Base-by-base conservation (phyloP, 495 filamentous ascomycete genomes). In the Penicillium turbatum region DNA sequence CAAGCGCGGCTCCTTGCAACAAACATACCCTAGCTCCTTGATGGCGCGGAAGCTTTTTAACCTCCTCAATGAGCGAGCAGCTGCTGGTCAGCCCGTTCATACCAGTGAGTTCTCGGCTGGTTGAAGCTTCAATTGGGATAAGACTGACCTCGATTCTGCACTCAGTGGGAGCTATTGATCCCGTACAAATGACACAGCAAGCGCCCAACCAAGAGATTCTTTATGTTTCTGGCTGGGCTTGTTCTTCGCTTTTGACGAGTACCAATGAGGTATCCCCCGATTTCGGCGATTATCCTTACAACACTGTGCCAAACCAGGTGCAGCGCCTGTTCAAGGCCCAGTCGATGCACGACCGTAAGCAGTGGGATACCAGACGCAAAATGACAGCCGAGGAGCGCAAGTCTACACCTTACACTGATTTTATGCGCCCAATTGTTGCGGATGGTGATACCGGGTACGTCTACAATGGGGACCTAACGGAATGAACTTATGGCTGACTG, bases 151-250 rank as follows among this genome's bases (percentile, higher is more conserved):
- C 13, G 10, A n/a, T 37, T 59, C 32, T 30, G 11, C 46, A 17
- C 30, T 42, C 44, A 92, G 88, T 98, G 87, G 93, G 93, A 54
- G 95, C 92, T 51, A 96, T 98, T 72, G 93, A 98, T 64, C 93
- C 93, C 13, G 82, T 97, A 8, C 93, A 98, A 72, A 97, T 98
- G 93, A 97, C 95, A 27, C 93, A 98, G 71, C 95, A 97, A 75
- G 95, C 93, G 21, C 82, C 87, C 1, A 87, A 97, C 70, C 93
- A 97, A 67, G 95, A 98, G 70, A 86, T 96, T 5, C 79, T 98
- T 15, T 98, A 98, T 71, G 79, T 98, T 31, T 95, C 89, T 8
- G 93, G 93, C 38, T 98, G 93, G 93, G 93, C 95, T 3, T 97
- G 95, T 72, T 96, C 90, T 0, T 90, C 89, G 5, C 79, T 96